Evolutionary conservation across 179 eudicot genomes (phyloP).

Genomic region (Beta corolliflora): DNA sequence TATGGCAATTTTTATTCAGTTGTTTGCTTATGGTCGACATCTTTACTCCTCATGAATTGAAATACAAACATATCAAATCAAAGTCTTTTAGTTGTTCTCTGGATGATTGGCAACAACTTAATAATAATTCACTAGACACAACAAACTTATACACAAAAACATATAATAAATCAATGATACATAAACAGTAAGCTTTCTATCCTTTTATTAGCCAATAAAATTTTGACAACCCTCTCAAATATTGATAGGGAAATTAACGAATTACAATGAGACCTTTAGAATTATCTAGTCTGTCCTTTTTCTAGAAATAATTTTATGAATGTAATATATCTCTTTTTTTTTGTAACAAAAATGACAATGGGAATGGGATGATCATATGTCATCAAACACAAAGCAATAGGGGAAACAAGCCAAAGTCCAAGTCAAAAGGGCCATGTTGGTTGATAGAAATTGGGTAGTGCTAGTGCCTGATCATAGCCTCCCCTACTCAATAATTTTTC

Average conservation of each 20-base stretch:
- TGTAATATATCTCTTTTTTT: neutral
- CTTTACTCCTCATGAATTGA: slow-evolving; percentile 4
- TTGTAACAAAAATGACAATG: slow-evolving; percentile 23
- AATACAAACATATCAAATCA: slow-evolving; percentile 33
- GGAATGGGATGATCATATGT: neutral
- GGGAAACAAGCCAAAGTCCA: slow-evolving; percentile 17
- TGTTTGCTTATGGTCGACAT: slow-evolving; percentile 31
- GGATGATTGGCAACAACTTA: slow-evolving; percentile 17
- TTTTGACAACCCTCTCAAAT: neutral
- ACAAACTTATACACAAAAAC: slow-evolving; percentile 9
- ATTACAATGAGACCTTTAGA: slow-evolving; percentile 11
- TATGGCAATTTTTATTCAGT: slow-evolving; percentile 12
- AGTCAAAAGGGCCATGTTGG: slow-evolving; percentile 37
- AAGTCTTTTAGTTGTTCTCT: slow-evolving; percentile 23
- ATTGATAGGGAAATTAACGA: slow-evolving; percentile 19
- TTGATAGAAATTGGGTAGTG: slow-evolving; percentile 28
- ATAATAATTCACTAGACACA: slow-evolving; percentile 21
- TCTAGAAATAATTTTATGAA: slow-evolving; percentile 6
- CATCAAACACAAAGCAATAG: slow-evolving; percentile 2
- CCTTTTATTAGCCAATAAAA: neutral
- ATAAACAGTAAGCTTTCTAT: neutral
- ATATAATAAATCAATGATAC: neutral
- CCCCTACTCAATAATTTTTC: slow-evolving; percentile 17
- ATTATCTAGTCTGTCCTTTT: slow-evolving; percentile 1
- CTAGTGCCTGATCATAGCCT: slow-evolving; percentile 35